These are phyloP conservation scores for Buddleja alternifolia DNA, from an alignment of 257 asterid genomes.

Conservation along the genomic window DNA sequence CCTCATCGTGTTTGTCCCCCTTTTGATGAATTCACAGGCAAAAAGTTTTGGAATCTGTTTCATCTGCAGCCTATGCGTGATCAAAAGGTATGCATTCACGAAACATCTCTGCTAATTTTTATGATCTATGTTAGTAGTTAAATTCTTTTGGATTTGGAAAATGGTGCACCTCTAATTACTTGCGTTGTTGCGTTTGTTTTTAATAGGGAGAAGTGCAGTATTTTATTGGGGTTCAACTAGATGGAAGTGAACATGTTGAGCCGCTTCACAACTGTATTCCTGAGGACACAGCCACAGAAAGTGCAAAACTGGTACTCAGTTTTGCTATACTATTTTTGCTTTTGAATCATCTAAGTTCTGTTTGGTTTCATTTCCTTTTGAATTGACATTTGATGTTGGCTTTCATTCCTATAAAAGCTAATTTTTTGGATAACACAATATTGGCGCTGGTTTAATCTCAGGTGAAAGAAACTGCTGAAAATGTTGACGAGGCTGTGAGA, in stretches of 20 bases:
- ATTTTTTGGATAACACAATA: neutral
- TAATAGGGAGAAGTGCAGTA: constrained; percentile 97
- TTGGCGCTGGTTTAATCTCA: constrained; percentile 31
- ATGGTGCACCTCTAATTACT: neutral
- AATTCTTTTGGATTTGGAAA: constrained; percentile 8
- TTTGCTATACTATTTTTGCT: neutral
- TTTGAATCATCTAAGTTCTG: constrained; percentile 11
- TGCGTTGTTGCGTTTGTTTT: constrained; percentile 20
- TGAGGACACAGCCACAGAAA: constrained; percentile 74
- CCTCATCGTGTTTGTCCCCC: neutral
- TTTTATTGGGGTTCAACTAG: constrained; percentile 96
- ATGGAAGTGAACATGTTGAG: constrained; percentile 94
- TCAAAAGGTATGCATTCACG: constrained; percentile 70
- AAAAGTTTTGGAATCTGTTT: constrained; percentile 97
- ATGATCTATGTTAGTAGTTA: neutral
- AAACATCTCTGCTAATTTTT: constrained; percentile 8
- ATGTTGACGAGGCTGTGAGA: constrained; percentile 91
- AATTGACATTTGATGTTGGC: constrained; percentile 16
- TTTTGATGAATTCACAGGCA: constrained; percentile 53
- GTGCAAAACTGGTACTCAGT: constrained; percentile 61
- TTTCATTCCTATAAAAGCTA: too few relatives aligned
- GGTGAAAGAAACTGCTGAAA: constrained; percentile 95
- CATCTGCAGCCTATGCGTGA: constrained; percentile 99
- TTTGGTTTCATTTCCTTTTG: neutral
- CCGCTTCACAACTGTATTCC: constrained; percentile 92